Base-by-base conservation (phyloP, 768 basidiomycete species). In the Suillus lakei region DNA sequence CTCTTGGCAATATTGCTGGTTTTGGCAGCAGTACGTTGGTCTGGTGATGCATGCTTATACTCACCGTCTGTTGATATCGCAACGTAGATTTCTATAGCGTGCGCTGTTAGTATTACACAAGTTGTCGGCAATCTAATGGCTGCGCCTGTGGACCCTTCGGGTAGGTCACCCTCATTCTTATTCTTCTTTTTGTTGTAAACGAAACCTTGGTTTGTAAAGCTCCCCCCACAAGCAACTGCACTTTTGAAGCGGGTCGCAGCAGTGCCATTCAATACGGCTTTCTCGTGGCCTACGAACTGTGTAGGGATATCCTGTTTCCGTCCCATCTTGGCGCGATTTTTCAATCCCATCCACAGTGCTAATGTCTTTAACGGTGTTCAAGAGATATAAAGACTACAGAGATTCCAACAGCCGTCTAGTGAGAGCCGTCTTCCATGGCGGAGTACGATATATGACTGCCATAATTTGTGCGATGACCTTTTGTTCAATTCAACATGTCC, bases 21-120 rank as follows among this genome's bases (percentile, higher is more conserved):
- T 10, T 28, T 60, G 32, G 63, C 53, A 23, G 60, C 18, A 13
- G 63, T 64, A 36, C 34, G 63, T 61, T 28, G 16, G 2, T 38
- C 26, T 39, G 8, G 23, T 58, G 4, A 36, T 26, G 16, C 36
- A 28, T 18, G 56, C 53, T 58, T 38, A 10, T 10, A 26, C 26
- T 12, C 23, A 10, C 26, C 26, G 9, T 39, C 9, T 6, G 5
- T 58, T 58, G 5, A 58, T 38, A 58, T 39, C 16, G 2, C 5
- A 39, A 28, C 7, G 21, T 34, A 58, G 56, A 58, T 58, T 39
- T 58, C 6, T 18, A 58, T 58, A 26, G 23, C 23, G 23, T 26
- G 23, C 9, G 56, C 23, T 58, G 56, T 58, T 5, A 26, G 36
- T 38, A 26, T 58, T 16, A 58, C 56, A 39, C 36, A 58, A 26